These are phyloP conservation scores for Cladophialophora immunda DNA, from an alignment of 2,329 filamentous ascomycete species.

Conservation along the genomic window DNA sequence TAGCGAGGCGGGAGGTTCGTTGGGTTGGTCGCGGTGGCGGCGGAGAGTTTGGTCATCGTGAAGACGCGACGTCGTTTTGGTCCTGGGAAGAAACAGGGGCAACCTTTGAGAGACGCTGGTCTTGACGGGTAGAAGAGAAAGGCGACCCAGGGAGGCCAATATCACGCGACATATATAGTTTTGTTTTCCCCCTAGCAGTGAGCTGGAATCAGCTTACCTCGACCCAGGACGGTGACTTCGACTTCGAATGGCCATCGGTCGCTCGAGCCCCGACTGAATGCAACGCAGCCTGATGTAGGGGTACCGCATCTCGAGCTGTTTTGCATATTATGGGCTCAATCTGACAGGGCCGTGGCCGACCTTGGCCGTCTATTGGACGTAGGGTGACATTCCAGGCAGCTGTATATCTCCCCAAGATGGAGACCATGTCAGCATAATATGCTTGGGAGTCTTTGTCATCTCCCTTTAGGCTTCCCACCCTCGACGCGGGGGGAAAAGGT, in stretches of 20 bases:
- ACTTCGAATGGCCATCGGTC: neutral
- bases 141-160: neutral
- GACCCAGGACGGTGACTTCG: neutral
- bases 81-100: neutral
- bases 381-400: neutral
- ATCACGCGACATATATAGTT: neutral
- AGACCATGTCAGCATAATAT: neutral
- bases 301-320: neutral
- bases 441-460: neutral
- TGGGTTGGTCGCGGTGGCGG: conserved; percentile 25
- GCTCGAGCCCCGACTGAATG: neutral
- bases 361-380: neutral
- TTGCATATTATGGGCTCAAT: neutral
- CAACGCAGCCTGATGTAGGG: neutral
- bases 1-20: conserved; percentile 29
- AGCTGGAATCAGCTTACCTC: neutral
- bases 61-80: neutral
- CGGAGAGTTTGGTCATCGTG: conserved; percentile 29
- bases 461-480: neutral
- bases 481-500: neutral
- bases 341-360: neutral
- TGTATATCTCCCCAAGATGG: neutral
- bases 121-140: neutral
- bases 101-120: no score
- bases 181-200: neutral